These are phyloP conservation scores for Phoma sp. DNA, from an alignment of 2,329 filamentous ascomycete genomes.

Conservation along the genomic window DNA sequence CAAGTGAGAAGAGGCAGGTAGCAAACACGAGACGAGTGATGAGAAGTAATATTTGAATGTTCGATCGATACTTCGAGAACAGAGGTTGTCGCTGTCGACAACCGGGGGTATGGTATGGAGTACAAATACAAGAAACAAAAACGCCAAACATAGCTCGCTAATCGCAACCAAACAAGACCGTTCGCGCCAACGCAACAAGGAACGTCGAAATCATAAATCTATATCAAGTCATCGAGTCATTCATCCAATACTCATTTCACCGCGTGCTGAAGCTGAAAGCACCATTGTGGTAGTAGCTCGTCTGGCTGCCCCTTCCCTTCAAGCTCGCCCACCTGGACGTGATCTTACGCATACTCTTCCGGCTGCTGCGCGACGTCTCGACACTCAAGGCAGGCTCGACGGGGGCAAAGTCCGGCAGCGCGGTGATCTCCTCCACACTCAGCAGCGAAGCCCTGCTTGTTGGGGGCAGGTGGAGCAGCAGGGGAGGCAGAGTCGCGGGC, in stretches of 20 bases:
- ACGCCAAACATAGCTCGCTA: not conserved
- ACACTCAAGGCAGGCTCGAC: not conserved
- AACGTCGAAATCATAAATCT: not conserved
- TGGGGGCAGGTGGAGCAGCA: constrained; percentile 33
- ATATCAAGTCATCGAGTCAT: not conserved
- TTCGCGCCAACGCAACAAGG: not conserved
- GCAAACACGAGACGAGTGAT: no score
- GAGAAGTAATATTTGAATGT: no score
- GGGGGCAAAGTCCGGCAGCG: constrained; percentile 17
- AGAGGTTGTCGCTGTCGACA: no score
- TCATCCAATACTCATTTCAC: not conserved
- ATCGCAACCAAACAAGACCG: not conserved
- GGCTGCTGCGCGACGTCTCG: constrained; percentile 13
- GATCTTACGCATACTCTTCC: constrained; percentile 25
- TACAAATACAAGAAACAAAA: no score
- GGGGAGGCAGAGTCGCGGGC: constrained; percentile 25
- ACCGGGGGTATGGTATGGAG: no score
- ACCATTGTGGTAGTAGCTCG: constrained; percentile 9
- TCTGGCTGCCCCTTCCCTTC: constrained; percentile 19
- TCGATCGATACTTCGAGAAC: no score
- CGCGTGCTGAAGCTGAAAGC: constrained; percentile 15
- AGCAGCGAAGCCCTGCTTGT: constrained; percentile 10
- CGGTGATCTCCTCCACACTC: constrained; percentile 24
- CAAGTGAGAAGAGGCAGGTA: no score
- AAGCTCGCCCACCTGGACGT: constrained; percentile 28